Evolutionary conservation across 2,329 filamentous ascomycete genomes (phyloP), one percentile per base, ranked within the genome.

Genomic region (Neonectria hederae): DNA sequence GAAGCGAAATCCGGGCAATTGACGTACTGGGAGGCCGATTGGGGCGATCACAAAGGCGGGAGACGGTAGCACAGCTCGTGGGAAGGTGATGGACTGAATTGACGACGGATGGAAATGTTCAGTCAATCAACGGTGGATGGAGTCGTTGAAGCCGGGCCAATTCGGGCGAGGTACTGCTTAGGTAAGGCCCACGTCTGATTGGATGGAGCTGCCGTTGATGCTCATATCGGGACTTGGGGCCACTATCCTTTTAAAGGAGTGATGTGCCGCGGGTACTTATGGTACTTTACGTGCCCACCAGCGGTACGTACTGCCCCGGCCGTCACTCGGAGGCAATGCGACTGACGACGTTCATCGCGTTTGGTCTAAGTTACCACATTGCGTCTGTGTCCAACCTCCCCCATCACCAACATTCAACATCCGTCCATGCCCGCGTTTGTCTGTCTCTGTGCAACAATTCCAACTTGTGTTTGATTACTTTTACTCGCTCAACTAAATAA

Each of bases 11-110:
- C 7, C 14, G 11, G 35, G 51, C 11, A 55, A 64, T 67, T 66
- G 61, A 69, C 70, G 52, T 62, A 73, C 71, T 54, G 56, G 60
- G 26, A 57, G 52, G 58, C 71, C 65, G 68, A 71, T 73, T 69
- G 70, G 62, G 21, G 38, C 56, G 62, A 62, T 59, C 59, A 57
- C 35, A 42, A 42, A 63, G 62, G 65, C 69, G 63, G 48, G 43
- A 62, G 62, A 68, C 57, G 42, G 56, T 52, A 53, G 43, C 49
- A 49, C 49, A 32, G 48, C 52, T 61, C 49, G 56, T 59, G 62
- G 51, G 43, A 19, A 17, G 22, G 38, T 8, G 54, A 57, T 59
- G 49, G 21, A 19, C 32, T 54, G 42, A 51, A 43, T 17, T 48
- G 30, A 46, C 54, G 54, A 21, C 30, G 21, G 11, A 32, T 14